Evolutionary conservation across 805 yeast species (phyloP).

Genomic region (Danielia reshetovae): DNA sequence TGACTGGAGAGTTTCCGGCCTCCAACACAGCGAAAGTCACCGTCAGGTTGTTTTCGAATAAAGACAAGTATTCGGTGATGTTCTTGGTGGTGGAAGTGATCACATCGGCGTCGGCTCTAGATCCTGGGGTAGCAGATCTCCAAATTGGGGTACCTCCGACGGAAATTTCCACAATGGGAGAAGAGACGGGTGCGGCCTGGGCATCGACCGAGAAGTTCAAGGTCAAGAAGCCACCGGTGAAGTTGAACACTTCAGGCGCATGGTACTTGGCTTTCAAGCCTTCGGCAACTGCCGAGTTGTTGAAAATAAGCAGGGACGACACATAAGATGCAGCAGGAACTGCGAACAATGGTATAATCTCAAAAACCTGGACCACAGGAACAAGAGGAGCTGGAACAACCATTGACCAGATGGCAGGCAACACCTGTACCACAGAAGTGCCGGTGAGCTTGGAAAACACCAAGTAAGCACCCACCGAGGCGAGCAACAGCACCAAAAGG

Average conservation of each 20-base stretch:
- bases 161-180: constrained; percentile 19
- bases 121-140: constrained; percentile 25
- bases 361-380: constrained; percentile 13
- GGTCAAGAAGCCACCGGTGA: constrained; percentile 23
- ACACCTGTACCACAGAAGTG: background rate
- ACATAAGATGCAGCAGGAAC: constrained; percentile 8
- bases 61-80: constrained; percentile 21
- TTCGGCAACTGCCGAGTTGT: constrained; percentile 6
- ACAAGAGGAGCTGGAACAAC: constrained; percentile 4
- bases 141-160: constrained; percentile 23
- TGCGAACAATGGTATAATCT: constrained; percentile 7
- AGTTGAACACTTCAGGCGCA: constrained; percentile 16
- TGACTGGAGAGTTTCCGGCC: constrained; percentile 14
- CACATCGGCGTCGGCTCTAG: constrained; percentile 12
- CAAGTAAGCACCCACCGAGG: background rate
- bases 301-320: background rate
- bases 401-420: background rate
- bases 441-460: background rate
- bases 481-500: background rate
- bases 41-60: constrained; percentile 13
- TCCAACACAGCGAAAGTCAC: constrained; percentile 20
- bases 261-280: constrained; percentile 3
- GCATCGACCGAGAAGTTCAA: constrained; percentile 23
- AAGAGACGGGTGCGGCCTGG: constrained; percentile 11
- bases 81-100: constrained; percentile 21